Evolutionary conservation across 2,329 filamentous ascomycete species (phyloP).

Genomic region (Colletotrichum coccodes): DNA sequence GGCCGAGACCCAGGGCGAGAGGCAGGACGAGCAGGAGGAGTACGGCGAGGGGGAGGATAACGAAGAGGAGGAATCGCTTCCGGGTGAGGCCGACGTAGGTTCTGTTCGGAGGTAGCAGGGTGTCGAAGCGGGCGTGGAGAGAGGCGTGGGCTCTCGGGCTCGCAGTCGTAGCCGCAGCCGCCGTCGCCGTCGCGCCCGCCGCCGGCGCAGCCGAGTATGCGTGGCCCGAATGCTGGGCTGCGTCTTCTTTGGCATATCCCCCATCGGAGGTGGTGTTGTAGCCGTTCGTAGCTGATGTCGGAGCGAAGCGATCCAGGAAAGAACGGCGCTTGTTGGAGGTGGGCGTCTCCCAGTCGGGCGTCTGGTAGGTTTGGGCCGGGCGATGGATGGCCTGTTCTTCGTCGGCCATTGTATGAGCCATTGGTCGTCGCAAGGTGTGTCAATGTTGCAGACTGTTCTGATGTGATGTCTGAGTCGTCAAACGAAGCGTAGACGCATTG

Average conservation of each 20-base stretch:
- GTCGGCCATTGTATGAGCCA: background rate
- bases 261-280: background rate
- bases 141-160: background rate
- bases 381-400: conserved; percentile 18
- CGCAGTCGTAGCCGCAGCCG: background rate
- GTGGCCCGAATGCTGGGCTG: background rate
- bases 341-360: conserved; percentile 25
- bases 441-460: background rate
- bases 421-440: background rate
- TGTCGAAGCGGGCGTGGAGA: conserved; percentile 16
- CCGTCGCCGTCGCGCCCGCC: background rate
- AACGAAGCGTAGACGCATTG: background rate
- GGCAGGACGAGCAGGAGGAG: conserved; percentile 14
- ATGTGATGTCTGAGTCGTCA: background rate
- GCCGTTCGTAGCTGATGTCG: background rate
- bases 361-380: conserved; percentile 23
- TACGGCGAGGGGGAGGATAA: conserved; percentile 5
- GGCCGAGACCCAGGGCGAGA: conserved; percentile 24
- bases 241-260: background rate
- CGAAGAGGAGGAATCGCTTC: conserved; percentile 16
- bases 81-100: conserved; percentile 23
- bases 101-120: conserved; percentile 16
- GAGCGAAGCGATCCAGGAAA: conserved; percentile 8
- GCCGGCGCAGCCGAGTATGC: background rate
- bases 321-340: conserved; percentile 16